phyloP scores from a whole-genome alignment of 352 stramenopile genomes.

The Globisporangium lucens region DNA sequence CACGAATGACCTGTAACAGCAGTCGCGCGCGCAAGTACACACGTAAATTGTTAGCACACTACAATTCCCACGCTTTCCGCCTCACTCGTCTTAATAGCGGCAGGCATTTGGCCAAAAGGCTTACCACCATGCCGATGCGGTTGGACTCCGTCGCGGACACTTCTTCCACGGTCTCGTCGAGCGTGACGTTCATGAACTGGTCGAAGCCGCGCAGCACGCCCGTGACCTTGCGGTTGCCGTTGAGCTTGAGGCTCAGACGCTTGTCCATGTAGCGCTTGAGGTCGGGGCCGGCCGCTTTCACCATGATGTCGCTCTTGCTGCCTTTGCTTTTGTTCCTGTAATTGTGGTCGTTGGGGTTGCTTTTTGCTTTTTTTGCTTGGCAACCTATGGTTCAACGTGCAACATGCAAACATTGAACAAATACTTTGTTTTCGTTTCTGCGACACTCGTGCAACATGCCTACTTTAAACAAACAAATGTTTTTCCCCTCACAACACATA shows the following conservation, averaged over 20 bases:
- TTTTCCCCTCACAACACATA: too few species aligned
- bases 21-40: neutral
- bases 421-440: too few species aligned
- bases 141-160: conserved; percentile 82
- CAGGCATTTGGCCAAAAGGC: conserved; percentile 16
- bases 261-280: conserved; percentile 96
- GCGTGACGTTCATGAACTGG: conserved; percentile 97
- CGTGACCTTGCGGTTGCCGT: conserved; percentile 93
- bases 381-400: neutral
- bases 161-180: conserved; percentile 93
- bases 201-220: conserved; percentile 94
- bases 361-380: conserved; percentile 2
- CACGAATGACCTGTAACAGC: conserved; percentile 68
- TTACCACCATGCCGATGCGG: conserved; percentile 92
- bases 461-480: too few species aligned
- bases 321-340: neutral
- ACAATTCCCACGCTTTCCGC: neutral
- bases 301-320: conserved; percentile 36
- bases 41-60: neutral
- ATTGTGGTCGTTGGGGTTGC: conserved; percentile 4
- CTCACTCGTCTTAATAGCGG: neutral
- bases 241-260: conserved; percentile 91
- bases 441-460: too few species aligned
- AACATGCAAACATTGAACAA: too few species aligned
- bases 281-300: conserved; percentile 78